Conservation (phyloP, 441 rosid species). For the Euphorbia celastroides region DNA sequence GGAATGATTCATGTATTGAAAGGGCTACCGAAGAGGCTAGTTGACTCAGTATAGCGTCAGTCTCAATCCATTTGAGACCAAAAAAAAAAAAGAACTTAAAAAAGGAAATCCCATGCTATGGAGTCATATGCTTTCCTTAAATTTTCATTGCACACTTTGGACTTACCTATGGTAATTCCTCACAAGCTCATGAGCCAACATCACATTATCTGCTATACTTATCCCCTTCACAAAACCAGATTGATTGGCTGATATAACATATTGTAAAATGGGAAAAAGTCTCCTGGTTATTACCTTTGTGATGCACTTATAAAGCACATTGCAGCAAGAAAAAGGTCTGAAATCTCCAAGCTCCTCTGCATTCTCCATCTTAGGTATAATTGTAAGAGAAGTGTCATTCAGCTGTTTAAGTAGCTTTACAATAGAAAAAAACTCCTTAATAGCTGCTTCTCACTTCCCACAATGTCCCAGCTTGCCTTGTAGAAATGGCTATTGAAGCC, state of each 20-base stretch:
- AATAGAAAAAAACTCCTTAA: neutral
- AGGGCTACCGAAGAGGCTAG: neutral
- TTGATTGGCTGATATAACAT: neutral
- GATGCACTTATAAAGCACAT: neutral
- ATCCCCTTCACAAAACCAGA: neutral
- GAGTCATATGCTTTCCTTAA: slow-evolving; percentile 1
- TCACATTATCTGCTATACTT: neutral
- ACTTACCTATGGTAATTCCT: slow-evolving; percentile 1
- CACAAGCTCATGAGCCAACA: neutral
- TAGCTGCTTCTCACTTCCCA: neutral
- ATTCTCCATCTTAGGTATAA: neutral
- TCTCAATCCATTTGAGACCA: slow-evolving; percentile 1
- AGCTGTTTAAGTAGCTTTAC: neutral
- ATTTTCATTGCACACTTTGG: neutral
- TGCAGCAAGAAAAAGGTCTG: neutral
- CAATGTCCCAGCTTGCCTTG: neutral
- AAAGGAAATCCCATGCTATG: neutral
- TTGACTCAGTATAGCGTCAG: neutral
- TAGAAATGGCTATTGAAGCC: neutral
- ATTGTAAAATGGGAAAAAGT: neutral
- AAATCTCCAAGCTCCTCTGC: neutral
- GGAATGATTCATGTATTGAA: neutral
- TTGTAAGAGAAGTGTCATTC: neutral
- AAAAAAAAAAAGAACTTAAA: neutral
- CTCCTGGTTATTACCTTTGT: neutral